Evolutionary conservation across 495 filamentous ascomycete species (phyloP).

Genomic region (Lepraria neglecta): DNA sequence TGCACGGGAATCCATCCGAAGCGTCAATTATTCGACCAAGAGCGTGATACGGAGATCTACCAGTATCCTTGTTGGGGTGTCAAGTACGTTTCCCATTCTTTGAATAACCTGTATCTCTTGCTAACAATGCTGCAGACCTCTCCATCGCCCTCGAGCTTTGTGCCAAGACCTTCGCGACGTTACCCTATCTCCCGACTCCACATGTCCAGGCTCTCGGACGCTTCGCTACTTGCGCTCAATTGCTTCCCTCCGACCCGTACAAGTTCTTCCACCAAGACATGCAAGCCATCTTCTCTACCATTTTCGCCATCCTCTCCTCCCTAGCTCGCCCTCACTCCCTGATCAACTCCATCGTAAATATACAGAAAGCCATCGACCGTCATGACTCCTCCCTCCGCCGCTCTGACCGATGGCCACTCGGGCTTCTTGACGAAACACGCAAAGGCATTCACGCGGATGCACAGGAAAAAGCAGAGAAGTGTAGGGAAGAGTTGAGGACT

Average conservation of each 20-base stretch:
- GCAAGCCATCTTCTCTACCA: slow-evolving; percentile 68
- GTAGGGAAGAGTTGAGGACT: slow-evolving; percentile 55
- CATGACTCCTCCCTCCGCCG: slow-evolving; percentile 65
- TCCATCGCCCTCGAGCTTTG: slow-evolving; percentile 37
- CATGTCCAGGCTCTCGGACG: slow-evolving; percentile 66
- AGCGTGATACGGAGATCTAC: slow-evolving; percentile 68
- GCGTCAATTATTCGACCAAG: slow-evolving; percentile 73
- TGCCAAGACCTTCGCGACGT: slow-evolving; percentile 43
- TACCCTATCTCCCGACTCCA: slow-evolving; percentile 58
- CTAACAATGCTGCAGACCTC: slow-evolving; percentile 21
- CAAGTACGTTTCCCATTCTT: slow-evolving; percentile 39
- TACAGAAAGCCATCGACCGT: slow-evolving; percentile 65
- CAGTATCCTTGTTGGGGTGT: slow-evolving; percentile 46
- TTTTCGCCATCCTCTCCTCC: slow-evolving; percentile 69
- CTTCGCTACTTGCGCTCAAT: slow-evolving; percentile 60
- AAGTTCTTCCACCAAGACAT: slow-evolving; percentile 66
- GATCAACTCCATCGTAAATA: slow-evolving; percentile 59
- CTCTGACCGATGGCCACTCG: slow-evolving; percentile 70
- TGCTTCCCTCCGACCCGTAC: slow-evolving; percentile 67
- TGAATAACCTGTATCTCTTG: neutral
- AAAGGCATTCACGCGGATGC: slow-evolving; percentile 73
- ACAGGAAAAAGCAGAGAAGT: slow-evolving; percentile 61
- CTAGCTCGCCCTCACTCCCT: slow-evolving; percentile 75
- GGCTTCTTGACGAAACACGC: slow-evolving; percentile 82
- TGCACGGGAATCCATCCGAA: slow-evolving; percentile 79